Base-by-base conservation (phyloP, 2,329 filamentous ascomycete species). In the Fusarium euwallaceae region DNA sequence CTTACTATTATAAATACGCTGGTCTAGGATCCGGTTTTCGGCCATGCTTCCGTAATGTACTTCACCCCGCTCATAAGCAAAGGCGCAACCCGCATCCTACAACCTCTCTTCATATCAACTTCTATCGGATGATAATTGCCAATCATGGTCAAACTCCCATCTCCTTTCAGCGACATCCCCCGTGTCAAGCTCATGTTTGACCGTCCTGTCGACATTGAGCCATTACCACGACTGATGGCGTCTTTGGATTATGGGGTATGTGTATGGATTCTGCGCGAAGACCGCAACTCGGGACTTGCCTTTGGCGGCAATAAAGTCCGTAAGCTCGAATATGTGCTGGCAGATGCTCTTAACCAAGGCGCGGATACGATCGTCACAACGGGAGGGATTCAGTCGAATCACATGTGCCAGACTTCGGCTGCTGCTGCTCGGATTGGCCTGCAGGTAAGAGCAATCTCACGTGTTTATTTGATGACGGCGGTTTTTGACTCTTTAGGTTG, bases 381-480 rank as follows among this genome's bases (percentile, higher is more conserved):
- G 3, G 71, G 71, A 1, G 71, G 71, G 4, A 36, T 73, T 2
- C 71, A 73, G 8, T 74, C 71, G 4, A 73, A 73, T 12, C 71
- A 73, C 6, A 73, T 73, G 71, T 74, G 71, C 8, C 71, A 73
- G 34, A 74, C 71, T 11, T 64, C 71, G 37, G 71, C 71, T 14
- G 71, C 71, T 27, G 71, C 71, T 6, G 59, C 67, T 36, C 60
- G 67, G 29, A 67, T 73, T 29, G 71, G 71, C 3, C 71, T 73
- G 0, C 32, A 71, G 24, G 71, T 73, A 12, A 7, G 39, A 37
- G 2, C 3, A 20, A 32, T 9, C 10, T 2, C 6, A 2, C 2
- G 12, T n/a, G n/a, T 1, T 0, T 8, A 6, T 1, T 17, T 10
- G 1, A 8, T 14, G 5, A 14, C 9, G 4, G 2, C 2, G 0